Evolutionary conservation across 768 basidiomycete species (phyloP), one percentile per base, ranked within the genome.

Genomic region (Boletus huronensis): DNA sequence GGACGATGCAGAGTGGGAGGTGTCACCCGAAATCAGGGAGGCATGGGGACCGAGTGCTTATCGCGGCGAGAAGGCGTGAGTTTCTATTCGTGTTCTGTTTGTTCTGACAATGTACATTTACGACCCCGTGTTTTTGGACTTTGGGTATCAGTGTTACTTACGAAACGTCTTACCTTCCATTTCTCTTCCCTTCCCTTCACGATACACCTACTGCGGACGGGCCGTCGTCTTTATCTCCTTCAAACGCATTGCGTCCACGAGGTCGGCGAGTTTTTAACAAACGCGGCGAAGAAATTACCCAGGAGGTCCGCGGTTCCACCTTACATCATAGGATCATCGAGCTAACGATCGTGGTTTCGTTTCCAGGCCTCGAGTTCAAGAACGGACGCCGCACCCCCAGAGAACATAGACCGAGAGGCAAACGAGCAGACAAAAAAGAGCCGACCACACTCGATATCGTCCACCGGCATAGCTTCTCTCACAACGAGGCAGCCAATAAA

Each of bases 1-100:
- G 61, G 84, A 87, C 63, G 83, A 85, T 48, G 82, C 77, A 0
- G 75, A 84, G 63, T 88, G 86, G 86, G 79, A 83, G 60, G 74
- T 88, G 9, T 69, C 81, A 16, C 67, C 75, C 52, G 79, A 79
- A 39, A 69, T 81, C 14, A 74, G 75, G 58, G 77, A 82, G 39
- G 77, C 81, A 1, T 87, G 85, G 85, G 72, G 64, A 4, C 62
- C 61, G 5, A 58, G 8, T 39, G 56, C 58, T 64, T 62, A 67
- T 67, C 62, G 50, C 52, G 53, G 41, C 47, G 64, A 68, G 64
- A 64, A 67, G 64, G 39, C 66, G 64, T 66, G 57, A 52, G 66
- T 62, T 31, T 44, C 17, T n/a, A 13, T 67, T 34, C 49, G 23
- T 29, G 47, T 43, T 32, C 14, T 55, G 32, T 47, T 25, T 45